Conservation (phyloP, 2,329 filamentous ascomycete genomes). For the Fonsecaea multimorphosa region DNA sequence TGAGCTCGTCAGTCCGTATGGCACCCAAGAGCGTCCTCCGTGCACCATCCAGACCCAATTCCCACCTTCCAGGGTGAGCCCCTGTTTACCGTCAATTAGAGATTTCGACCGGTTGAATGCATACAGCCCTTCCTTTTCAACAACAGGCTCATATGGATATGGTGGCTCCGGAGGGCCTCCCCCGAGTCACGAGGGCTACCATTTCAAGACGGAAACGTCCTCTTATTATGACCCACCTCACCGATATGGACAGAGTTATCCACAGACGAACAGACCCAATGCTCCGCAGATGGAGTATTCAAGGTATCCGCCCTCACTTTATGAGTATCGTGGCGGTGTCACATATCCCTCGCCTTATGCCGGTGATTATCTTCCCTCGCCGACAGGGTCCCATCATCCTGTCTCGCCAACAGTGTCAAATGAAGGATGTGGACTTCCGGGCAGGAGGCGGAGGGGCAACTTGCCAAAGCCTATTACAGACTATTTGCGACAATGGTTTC, state of each 20-base stretch:
- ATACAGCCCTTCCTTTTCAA: conserved; percentile 22
- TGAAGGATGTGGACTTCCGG: conserved; percentile 32
- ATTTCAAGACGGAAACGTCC: conserved; percentile 21
- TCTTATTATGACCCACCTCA: conserved; percentile 29
- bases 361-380: conserved; percentile 28
- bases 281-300: conserved; percentile 23
- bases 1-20: conserved; percentile 26
- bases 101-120: conserved; percentile 24
- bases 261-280: conserved; percentile 22
- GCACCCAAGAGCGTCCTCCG: conserved; percentile 19
- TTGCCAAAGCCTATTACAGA: conserved; percentile 89
- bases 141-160: conserved; percentile 24
- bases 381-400: conserved; percentile 16
- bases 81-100: conserved; percentile 31
- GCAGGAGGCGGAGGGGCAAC: conserved; percentile 74
- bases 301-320: conserved; percentile 26
- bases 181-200: conserved; percentile 15
- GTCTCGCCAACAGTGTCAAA: conserved; percentile 27
- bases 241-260: conserved; percentile 33
- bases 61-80: conserved; percentile 12
- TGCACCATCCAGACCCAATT: conserved; percentile 24
- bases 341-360: conserved; percentile 27
- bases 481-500: conserved; percentile 79
- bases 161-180: conserved; percentile 1
- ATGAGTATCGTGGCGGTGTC: conserved; percentile 22